Evolutionary conservation across 2,329 filamentous ascomycete species (phyloP).

Genomic region (Fusarium poae): DNA sequence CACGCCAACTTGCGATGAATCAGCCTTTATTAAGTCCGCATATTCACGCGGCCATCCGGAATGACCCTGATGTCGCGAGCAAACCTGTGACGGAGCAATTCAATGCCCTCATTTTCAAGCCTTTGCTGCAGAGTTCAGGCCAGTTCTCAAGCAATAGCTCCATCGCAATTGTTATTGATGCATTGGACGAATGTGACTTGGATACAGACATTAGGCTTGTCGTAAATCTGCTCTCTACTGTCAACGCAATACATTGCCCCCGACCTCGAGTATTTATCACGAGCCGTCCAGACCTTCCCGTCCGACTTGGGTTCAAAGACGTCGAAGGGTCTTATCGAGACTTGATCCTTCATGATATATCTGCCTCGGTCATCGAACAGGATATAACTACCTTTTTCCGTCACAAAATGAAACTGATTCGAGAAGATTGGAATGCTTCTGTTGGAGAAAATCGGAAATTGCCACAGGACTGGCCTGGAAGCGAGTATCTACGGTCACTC

Average conservation of each 20-base stretch:
- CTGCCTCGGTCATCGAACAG: constrained; percentile 46
- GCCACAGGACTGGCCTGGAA: not conserved
- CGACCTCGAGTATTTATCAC: constrained; percentile 55
- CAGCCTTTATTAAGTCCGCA: rapidly evolving
- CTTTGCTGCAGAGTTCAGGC: not conserved
- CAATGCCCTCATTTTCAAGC: rapidly evolving
- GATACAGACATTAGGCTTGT: not conserved
- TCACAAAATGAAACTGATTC: not conserved
- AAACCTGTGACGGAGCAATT: not conserved
- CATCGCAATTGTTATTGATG: not conserved
- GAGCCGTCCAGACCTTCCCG: constrained; percentile 57
- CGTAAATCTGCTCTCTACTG: not conserved
- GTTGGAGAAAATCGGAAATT: not conserved
- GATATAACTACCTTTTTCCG: constrained; percentile 51
- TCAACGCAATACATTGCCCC: constrained; percentile 16
- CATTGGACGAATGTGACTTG: not conserved
- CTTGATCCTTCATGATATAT: constrained; percentile 55
- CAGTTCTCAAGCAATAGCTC: rapidly evolving
- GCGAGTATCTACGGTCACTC: rapidly evolving
- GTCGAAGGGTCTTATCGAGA: constrained; percentile 42
- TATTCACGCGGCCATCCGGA: rapidly evolving
- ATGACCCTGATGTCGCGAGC: not conserved
- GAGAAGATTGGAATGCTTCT: not conserved
- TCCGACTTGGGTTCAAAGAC: constrained; percentile 54
- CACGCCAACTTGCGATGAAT: not conserved